Base-by-base conservation (phyloP, 345 rosid species). In the Ailanthus altissimus region DNA sequence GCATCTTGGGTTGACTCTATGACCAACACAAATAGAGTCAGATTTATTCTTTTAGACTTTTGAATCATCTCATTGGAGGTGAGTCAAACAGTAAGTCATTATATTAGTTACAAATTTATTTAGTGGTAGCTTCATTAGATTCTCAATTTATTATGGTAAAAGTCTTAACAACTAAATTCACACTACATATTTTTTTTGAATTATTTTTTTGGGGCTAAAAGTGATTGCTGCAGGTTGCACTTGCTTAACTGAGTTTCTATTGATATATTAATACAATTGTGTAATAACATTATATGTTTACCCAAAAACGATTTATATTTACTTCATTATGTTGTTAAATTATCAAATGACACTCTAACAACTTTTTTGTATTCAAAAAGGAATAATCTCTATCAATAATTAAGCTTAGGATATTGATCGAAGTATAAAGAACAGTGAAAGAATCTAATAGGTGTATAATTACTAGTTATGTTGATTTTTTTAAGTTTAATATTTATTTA, bases 31-130 rank as follows among this genome's bases (percentile, higher is more conserved):
- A 88, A 88, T 59, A 83, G 83, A 78, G 86, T n/a, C 89, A 6
- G 57, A 67, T 8, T 78, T 86, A 45, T 88, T 84, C 82, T 84
- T 91, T 80, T 89, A 93, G 75, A 91, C 92, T 10, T 91, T 91
- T 26, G 96, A 91, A 80, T 72, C 92, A 56, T 86, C 96, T 12
- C 96, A 91, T 73, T 91, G 96, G 93, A 88, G 88, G 96, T 90
- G 40, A 16, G 86, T 78, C 49, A 18, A 8, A 8, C 23, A 66
- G 64, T 72, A 47, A 64, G 23, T 43, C 50, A 53, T 62, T 77
- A 47, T 74, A 45, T 76, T 68, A 21, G n/a, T 69, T 45, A 43
- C 75, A 9, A 46, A n/a, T 36, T 64, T 75, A 25, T 49, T 56
- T 38, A 38, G 4, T 43, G n/a, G 46, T 51, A 70, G 42, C 32